These are phyloP conservation scores for Pythium aristosporum DNA, from an alignment of 352 stramenopile genomes.

Conservation along the genomic window DNA sequence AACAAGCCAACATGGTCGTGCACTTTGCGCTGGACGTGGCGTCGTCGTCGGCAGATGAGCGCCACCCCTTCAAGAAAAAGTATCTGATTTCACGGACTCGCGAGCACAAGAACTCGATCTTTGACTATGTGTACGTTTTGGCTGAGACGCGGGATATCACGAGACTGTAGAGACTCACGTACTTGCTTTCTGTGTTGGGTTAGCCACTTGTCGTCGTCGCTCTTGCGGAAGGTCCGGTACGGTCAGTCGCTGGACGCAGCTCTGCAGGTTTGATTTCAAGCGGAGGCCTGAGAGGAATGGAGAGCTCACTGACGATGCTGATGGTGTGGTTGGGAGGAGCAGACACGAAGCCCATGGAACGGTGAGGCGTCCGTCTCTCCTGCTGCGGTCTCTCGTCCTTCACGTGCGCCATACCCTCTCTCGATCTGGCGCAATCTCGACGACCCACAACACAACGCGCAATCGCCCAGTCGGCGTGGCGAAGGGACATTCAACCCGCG, in stretches of 20 bases:
- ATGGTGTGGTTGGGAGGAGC: neutral
- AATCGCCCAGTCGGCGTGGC: neutral
- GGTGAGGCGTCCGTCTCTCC: neutral
- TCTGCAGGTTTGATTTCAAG: slow-evolving; percentile 24
- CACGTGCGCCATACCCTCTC: neutral
- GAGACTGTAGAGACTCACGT: too few relatives aligned
- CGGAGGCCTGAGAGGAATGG: too few relatives aligned
- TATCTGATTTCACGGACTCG: slow-evolving; percentile 28
- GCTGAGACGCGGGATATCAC: neutral
- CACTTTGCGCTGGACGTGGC: slow-evolving; percentile 13
- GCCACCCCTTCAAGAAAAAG: slow-evolving; percentile 27
- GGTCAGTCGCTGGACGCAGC: slow-evolving; percentile 49
- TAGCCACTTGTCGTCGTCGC: slow-evolving; percentile 49
- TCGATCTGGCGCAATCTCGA: slow-evolving; percentile 2
- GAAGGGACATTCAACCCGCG: neutral
- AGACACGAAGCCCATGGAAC: slow-evolving; percentile 13
- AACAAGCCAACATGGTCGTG: slow-evolving; percentile 16
- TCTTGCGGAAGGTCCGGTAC: slow-evolving; percentile 61
- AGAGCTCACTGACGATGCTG: neutral
- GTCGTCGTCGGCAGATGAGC: slow-evolving; percentile 5
- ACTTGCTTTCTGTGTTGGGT: neutral
- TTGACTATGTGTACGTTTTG: slow-evolving; percentile 61
- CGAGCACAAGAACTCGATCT: slow-evolving; percentile 45
- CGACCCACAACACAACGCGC: neutral
- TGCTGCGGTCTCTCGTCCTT: neutral